Evolutionary conservation across 192 early-diverging fungal genomes (phyloP).

Genomic region (Umbelopsis sp.): DNA sequence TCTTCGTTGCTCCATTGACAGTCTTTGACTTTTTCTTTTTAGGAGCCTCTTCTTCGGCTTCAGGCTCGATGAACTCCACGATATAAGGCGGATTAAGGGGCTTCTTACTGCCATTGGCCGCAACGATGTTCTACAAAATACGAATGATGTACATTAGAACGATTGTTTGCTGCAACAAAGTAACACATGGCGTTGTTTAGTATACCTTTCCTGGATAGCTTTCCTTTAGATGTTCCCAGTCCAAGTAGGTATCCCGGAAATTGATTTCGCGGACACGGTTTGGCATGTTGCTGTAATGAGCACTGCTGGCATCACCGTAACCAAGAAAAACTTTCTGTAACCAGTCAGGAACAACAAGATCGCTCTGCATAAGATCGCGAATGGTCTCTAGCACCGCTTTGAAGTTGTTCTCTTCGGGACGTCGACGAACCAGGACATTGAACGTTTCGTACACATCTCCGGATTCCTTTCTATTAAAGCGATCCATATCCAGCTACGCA

Average conservation of each 20-base stretch:
- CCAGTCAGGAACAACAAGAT: conserved; percentile 89
- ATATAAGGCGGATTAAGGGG: conserved; percentile 71
- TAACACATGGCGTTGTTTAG: too few species aligned
- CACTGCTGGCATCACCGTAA: conserved; percentile 88
- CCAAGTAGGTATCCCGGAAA: conserved; percentile 88
- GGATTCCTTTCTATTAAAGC: conserved; percentile 42
- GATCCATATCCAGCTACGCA: conserved; percentile 52
- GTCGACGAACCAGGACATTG: conserved; percentile 88
- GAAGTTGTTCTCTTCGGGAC: conserved; percentile 92
- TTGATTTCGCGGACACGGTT: conserved; percentile 61
- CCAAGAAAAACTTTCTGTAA: conserved; percentile 89
- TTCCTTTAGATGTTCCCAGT: conserved; percentile 73
- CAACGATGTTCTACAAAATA: conserved; percentile 24
- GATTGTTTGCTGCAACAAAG: too few species aligned
- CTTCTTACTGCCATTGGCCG: conserved; percentile 31
- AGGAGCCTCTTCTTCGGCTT: conserved; percentile 31
- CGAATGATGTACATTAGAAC: too few species aligned
- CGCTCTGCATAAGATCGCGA: conserved; percentile 84
- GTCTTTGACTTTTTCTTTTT: conserved; percentile 49
- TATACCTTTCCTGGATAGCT: conserved; percentile 59
- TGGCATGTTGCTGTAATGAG: conserved; percentile 67
- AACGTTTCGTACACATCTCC: conserved; percentile 79
- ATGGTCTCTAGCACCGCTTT: conserved; percentile 90
- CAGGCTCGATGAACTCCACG: conserved; percentile 64
- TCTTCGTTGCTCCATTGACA: conserved; percentile 24